Evolutionary conservation across 1,284 basidiomycete species (phyloP).

Genomic region (Earliella scabrosa): DNA sequence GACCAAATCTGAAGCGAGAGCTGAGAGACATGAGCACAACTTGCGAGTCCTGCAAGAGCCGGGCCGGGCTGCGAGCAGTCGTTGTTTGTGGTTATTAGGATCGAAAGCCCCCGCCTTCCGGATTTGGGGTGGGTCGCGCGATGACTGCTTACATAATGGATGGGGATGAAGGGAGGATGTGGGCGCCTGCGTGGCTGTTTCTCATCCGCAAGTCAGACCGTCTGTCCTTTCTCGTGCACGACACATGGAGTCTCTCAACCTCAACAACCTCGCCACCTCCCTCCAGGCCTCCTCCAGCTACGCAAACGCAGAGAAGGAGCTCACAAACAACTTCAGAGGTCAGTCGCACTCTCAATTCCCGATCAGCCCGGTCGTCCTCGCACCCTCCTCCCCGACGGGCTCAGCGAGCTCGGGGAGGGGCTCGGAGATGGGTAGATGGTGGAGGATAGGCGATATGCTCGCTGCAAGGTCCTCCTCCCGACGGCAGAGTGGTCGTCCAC

Average conservation of each 20-base stretch:
- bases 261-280: slow-evolving; percentile 75
- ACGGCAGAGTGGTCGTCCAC: too few relatives aligned
- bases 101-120: slow-evolving; percentile 19
- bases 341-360: slow-evolving; percentile 11
- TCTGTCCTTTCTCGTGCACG: slow-evolving; percentile 1
- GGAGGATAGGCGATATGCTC: too few relatives aligned
- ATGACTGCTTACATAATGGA: slow-evolving; percentile 13
- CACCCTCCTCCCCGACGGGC: too few relatives aligned
- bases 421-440: too few relatives aligned
- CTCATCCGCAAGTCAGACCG: not conserved
- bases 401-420: too few relatives aligned
- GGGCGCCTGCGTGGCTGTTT: slow-evolving; percentile 8
- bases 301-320: slow-evolving; percentile 72
- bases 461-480: too few relatives aligned
- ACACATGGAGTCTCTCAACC: slow-evolving; percentile 69
- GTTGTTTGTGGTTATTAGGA: slow-evolving; percentile 20
- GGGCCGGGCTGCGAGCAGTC: too few relatives aligned
- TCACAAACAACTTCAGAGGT: slow-evolving; percentile 84
- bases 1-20: too few relatives aligned
- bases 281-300: slow-evolving; percentile 61
- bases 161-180: not conserved
- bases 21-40: too few relatives aligned
- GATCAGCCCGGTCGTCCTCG: too few relatives aligned
- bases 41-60: too few relatives aligned
- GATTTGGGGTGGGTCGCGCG: not conserved